Evolutionary conservation across 1,139 yeast species (phyloP).

Genomic region (Candida labiduridarum): DNA sequence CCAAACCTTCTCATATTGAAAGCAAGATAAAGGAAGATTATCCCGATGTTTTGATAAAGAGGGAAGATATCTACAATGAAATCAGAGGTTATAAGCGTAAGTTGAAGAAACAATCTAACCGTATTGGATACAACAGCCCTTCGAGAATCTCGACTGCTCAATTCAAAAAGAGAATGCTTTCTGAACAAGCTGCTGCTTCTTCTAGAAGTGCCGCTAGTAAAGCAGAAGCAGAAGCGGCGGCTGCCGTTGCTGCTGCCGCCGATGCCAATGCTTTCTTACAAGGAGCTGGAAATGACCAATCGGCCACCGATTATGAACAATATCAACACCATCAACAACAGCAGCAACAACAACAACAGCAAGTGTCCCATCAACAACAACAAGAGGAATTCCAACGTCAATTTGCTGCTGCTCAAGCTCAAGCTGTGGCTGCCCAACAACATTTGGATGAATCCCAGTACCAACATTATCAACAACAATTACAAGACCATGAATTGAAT

Average conservation of each 20-base stretch:
- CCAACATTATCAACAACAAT: conserved; percentile 29
- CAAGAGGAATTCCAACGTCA: conserved; percentile 45
- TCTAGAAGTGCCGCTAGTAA: conserved; percentile 16
- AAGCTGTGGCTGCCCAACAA: conserved; percentile 38
- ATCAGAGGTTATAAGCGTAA: conserved; percentile 61
- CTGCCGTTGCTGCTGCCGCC: conserved; percentile 17
- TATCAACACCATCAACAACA: conserved; percentile 12
- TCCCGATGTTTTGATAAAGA: conserved; percentile 56
- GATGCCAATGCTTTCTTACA: conserved; percentile 36
- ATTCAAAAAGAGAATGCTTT: conserved; percentile 16
- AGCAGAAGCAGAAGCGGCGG: conserved; percentile 24
- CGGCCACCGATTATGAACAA: conserved; percentile 7
- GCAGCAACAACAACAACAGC: conserved; percentile 17
- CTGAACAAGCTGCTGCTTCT: conserved; percentile 16
- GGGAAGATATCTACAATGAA: conserved; percentile 62
- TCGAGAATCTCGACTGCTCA: conserved; percentile 23
- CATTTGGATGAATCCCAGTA: conserved; percentile 33
- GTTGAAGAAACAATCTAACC: conserved; percentile 41
- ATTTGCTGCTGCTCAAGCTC: conserved; percentile 30
- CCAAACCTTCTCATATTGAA: conserved; percentile 61
- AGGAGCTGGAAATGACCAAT: conserved; percentile 24
- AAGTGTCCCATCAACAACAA: conserved; percentile 31
- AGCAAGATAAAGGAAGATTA: conserved; percentile 54
- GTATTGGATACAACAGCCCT: conserved; percentile 23
- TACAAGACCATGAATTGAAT: conserved; percentile 25